phyloP scores from a whole-genome alignment of 2,329 filamentous ascomycete species.

The Aspergillus sp. region DNA sequence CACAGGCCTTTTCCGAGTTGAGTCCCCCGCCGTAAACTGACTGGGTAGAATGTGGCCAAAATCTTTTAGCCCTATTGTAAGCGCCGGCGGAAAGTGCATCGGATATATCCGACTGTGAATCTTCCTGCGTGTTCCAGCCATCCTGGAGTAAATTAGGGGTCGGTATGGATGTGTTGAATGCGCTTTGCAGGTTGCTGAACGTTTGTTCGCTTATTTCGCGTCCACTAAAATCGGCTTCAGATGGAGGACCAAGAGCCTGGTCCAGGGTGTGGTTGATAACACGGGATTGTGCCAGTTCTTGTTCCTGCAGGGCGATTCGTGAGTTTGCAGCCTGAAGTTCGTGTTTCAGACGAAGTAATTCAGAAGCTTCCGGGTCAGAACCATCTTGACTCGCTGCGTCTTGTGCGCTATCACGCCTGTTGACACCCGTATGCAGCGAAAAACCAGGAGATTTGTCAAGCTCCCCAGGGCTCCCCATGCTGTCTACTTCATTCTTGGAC shows the following conservation, averaged over 20 bases:
- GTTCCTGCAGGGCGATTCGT: slow-evolving; percentile 60
- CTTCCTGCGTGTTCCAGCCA: slow-evolving; percentile 45
- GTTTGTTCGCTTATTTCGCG: slow-evolving; percentile 53
- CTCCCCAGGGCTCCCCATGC: slow-evolving; percentile 17
- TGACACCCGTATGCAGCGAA: slow-evolving; percentile 18
- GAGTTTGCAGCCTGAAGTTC: slow-evolving; percentile 59
- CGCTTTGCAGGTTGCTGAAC: slow-evolving; percentile 51
- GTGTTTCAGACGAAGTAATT: slow-evolving; percentile 57
- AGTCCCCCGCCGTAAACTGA: slow-evolving; percentile 28
- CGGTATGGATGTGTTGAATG: slow-evolving; percentile 53
- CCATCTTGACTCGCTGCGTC: slow-evolving; percentile 17
- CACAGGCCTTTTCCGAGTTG: slow-evolving; percentile 30
- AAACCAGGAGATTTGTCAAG: slow-evolving; percentile 22
- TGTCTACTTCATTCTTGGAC: slow-evolving; percentile 16
- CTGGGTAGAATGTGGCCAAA: slow-evolving; percentile 31
- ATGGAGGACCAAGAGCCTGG: slow-evolving; percentile 56
- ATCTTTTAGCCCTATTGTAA: slow-evolving; percentile 41
- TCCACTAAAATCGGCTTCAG: slow-evolving; percentile 51
- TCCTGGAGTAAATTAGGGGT: slow-evolving; percentile 43
- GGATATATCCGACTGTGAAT: slow-evolving; percentile 46
- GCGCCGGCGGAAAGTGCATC: slow-evolving; percentile 42
- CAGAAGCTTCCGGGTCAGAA: slow-evolving; percentile 40
- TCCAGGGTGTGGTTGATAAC: slow-evolving; percentile 63
- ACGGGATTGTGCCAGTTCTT: slow-evolving; percentile 60
- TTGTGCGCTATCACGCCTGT: slow-evolving; percentile 3